A percentile compares a stretch with the other conserved stretches of the same genome.
phyloP scores from a whole-genome alignment of 148 eudicot species.

The Fagopyrum tataricum region DNA sequence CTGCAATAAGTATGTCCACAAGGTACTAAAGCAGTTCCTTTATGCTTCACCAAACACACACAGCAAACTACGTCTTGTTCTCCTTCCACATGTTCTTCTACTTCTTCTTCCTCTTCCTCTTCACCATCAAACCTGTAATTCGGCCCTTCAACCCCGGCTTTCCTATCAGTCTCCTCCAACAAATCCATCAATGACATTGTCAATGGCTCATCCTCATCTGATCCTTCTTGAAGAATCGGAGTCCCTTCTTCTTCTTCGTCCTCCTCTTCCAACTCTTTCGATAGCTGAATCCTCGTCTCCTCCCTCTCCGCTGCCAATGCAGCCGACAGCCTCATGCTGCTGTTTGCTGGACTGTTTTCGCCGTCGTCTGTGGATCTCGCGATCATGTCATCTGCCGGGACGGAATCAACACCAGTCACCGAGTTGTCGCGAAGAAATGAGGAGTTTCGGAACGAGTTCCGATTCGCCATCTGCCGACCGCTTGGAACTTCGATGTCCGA shows the following conservation, averaged over 20 bases:
- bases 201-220: conserved; percentile 13
- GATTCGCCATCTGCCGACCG: conserved; percentile 8
- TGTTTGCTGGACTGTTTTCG: conserved; percentile 21
- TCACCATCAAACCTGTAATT: conserved; percentile 32
- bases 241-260: neutral
- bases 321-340: conserved; percentile 43
- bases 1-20: conserved; percentile 36
- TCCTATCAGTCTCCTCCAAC: conserved; percentile 68
- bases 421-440: conserved; percentile 8
- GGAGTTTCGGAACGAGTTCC: conserved; percentile 21
- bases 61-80: conserved; percentile 46
- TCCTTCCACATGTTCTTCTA: conserved; percentile 6
- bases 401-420: conserved; percentile 17
- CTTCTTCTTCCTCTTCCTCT: conserved; percentile 25
- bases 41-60: conserved; percentile 53
- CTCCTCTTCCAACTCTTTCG: conserved; percentile 21
- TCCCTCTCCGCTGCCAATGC: conserved; percentile 38
- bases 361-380: neutral
- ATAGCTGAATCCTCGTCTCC: conserved; percentile 33
- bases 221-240: conserved; percentile 9
- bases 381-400: conserved; percentile 22
- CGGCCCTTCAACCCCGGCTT: conserved; percentile 54
- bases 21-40: conserved; percentile 30
- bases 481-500: conserved; percentile 11
- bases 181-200: conserved; percentile 76